Base-by-base conservation (phyloP, 2,329 filamentous ascomycete genomes). In the Esteya vermicola region DNA sequence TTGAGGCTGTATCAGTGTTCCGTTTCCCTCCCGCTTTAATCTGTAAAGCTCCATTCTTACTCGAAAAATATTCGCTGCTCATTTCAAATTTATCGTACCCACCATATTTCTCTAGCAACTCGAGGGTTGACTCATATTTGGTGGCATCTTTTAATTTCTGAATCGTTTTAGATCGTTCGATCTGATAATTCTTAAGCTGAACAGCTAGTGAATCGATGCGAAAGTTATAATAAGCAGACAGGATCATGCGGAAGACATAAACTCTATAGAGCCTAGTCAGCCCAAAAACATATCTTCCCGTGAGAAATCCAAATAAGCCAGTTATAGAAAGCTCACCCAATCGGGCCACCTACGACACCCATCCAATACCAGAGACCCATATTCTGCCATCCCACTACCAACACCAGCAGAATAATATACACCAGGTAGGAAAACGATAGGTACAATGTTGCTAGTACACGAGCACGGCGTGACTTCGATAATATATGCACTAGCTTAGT, bases 81-180 rank as follows among this genome's bases (percentile, higher is more conserved):
- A 48, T 47, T 35, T 44, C 47, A 8, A 36, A 42, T 8, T 49
- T 47, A 10, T 37, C 43, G 6, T 50, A 48, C 52, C 65, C 82
- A 27, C 86, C 88, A 57, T 98, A 98, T 53, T 96, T 98, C 53
- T 96, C 85, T 10, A 98, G 72, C 44, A 98, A 62, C 55, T 95
- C 78, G 53, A 93, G 76, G 2, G 91, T 98, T 25, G 88, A 91
- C 59, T 96, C 85, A 63, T 95, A 98, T 58, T 84, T 94, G 26
- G 91, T 98, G 21, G 88, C 88, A 43, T 81, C 78, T 61, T 98
- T 98, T 47, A 98, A 75, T 60, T 88, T 88, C 56, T 93, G 81
- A 48, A 98, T 96, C 2, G 88, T 94, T 51, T 77, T 77, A 43
- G 83, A 76, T 40, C 89, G 78, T 58, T 95, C 83, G 40, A 76